Conservation (phyloP, 768 basidiomycete genomes). For the Rhizopogon vesiculosus region DNA sequence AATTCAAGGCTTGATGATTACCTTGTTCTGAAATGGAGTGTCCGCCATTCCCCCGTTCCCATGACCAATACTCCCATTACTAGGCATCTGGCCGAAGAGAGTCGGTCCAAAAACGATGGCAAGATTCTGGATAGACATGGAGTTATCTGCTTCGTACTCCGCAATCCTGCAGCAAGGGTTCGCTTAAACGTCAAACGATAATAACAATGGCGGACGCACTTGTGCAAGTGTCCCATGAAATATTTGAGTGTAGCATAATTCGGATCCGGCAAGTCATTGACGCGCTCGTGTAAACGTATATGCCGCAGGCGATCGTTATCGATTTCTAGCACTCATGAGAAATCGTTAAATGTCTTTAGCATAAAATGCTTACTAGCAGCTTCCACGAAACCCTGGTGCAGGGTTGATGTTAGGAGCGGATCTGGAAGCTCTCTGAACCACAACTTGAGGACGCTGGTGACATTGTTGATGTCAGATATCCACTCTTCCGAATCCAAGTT, state of each 20-base stretch:
- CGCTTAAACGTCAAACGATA: neutral
- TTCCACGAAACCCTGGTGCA: conserved; percentile 93
- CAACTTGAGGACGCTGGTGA: conserved; percentile 90
- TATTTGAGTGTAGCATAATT: conserved; percentile 97
- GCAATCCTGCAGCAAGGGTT: conserved; percentile 51
- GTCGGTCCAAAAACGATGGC: conserved; percentile 99
- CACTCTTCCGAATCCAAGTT: conserved; percentile 88
- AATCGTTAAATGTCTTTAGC: neutral
- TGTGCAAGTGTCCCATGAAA: conserved; percentile 90
- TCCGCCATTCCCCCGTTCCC: conserved; percentile 60
- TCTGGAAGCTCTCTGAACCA: conserved; percentile 97
- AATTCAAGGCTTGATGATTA: conserved; percentile 18
- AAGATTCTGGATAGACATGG: conserved; percentile 91
- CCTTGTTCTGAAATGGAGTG: conserved; percentile 69
- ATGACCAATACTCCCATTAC: conserved; percentile 37
- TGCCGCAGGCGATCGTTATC: conserved; percentile 95
- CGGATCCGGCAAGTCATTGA: conserved; percentile 97
- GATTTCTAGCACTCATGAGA: conserved; percentile 46
- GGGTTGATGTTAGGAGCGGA: conserved; percentile 75
- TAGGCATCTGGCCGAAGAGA: conserved; percentile 67
- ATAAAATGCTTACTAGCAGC: conserved; percentile 71
- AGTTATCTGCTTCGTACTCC: conserved; percentile 71
- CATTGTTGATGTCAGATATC: conserved; percentile 92
- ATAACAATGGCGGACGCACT: conserved; percentile 39
- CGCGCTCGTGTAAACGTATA: conserved; percentile 93